Base-by-base conservation (phyloP, 352 stramenopile species). In the Globisporangium viniferum region DNA sequence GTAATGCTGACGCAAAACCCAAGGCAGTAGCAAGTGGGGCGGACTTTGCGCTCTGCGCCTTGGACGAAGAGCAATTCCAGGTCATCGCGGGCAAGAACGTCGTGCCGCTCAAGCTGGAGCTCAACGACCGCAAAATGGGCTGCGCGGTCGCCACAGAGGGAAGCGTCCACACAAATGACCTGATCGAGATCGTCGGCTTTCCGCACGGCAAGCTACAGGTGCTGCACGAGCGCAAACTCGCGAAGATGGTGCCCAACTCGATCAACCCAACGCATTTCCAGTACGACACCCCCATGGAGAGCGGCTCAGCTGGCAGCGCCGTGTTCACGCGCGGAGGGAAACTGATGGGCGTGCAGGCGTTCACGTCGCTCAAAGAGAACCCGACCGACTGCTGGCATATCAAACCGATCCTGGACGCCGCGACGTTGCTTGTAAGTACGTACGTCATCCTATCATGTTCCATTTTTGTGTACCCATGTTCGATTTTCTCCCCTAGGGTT, bases 301-400 rank as follows among this genome's bases (percentile, higher is more conserved):
- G 58, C 1, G 80, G 80, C 2, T 46, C 73, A 0, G 72, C 75
- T 2, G 80, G 78, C 4, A 77, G 66, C 53, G 78, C 67, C 10
- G 77, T 89, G 24, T 92, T 89, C 68, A 90, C 81, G 5, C 77
- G 77, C 3, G 76, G 80, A 8, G 84, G 84, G 2, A 89, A 85
- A 53, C 62, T 92, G 46, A 54, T 92, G 3, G 84, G 84, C 10
- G 61, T 89, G 33, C 81, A 89, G 64, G 64, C 67, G 33, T 86
- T 81, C 41, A 56, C 68, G 18, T 65, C 74, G 15, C 62, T 78
- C 18, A 86, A 80, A 44, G 73, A 82, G 8, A 61, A 71, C 8
- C 65, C 79, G 20, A 18, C 54, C 22, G 56, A 59, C 20, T 92
- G 74, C 36, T 84, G 70, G 67, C 84, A 81, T 64, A 87, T 90